Evolutionary conservation across 805 yeast species (phyloP), one percentile per base, ranked within the genome.

Genomic region (Kodamaea laetipori): DNA sequence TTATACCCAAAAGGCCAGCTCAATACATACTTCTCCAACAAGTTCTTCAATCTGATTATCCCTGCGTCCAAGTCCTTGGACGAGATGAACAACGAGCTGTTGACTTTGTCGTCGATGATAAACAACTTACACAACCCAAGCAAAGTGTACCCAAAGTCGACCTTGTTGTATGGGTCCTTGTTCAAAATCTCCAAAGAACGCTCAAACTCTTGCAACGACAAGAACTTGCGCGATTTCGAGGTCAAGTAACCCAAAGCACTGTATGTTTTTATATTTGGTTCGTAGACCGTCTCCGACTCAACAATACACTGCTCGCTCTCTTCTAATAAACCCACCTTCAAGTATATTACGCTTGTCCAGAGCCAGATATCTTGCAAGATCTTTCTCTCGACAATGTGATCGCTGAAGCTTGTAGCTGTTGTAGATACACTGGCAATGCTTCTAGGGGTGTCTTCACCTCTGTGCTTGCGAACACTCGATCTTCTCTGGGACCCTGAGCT

Each of bases 241-340:
- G 75, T 65, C 44, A 77, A 59, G 34, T 69, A 61, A 1, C 83
- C 84, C 37, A 76, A 61, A 46, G 73, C 67, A 5, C 80, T 71
- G 41, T 67, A 76, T 0, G 84, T 78, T 40, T 69, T 71, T 21
- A 70, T 63, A 27, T 73, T 76, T 9, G 78, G 73, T 25, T 68
- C 67, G 40, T 55, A 64, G 2, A 74, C 69, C 1, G 70, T 61
- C 45, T 77, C 83, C 1, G 95, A 88, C 60, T 89, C 96, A 6
- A 75, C 72, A 4, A 89, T 73, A 37, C 95, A 84, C 45, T 77
- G 81, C 53, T 81, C 81, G 1, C 90, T 80, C 41, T 88, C 95
- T 2, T 67, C 73, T 1, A 66, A 49, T 30, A 77, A 60, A 1
- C 77, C 81, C 4, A 77, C 72, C 46, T 77, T 76, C 53, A 77